A percentile compares a stretch with the other conserved stretches of the same genome.
Conservation (phyloP, 768 basidiomycete species). For the Lactarius evosmus region DNA sequence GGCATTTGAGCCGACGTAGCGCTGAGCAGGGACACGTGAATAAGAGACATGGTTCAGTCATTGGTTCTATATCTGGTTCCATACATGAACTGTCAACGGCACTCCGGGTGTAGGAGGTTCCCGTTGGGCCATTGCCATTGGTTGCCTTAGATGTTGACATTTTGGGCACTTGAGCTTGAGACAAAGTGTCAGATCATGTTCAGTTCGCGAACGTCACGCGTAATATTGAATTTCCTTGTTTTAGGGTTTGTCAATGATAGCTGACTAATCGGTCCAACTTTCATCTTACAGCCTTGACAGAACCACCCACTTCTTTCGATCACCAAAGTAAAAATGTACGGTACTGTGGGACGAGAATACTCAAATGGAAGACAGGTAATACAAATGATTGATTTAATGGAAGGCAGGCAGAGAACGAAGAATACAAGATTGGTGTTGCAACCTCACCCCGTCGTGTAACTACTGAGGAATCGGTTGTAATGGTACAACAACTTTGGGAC, state of each 20-base stretch:
- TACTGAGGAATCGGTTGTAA: conserved; percentile 1
- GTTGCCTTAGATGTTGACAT: too few species aligned
- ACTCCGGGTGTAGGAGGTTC: not conserved
- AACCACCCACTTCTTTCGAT: too few species aligned
- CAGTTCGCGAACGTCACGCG: too few species aligned
- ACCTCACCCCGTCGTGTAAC: not conserved
- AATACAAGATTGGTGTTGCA: not conserved
- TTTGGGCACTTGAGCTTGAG: too few species aligned
- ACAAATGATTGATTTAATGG: not conserved
- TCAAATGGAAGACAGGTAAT: not conserved
- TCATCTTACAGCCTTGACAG: too few species aligned
- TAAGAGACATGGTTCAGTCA: too few species aligned
- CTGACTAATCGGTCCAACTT: too few species aligned
- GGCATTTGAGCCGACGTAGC: not conserved
- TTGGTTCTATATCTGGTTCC: not conserved
- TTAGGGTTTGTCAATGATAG: too few species aligned
- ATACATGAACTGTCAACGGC: not conserved
- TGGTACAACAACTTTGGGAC: not conserved
- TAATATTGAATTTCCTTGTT: too few species aligned
- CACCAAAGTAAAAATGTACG: too few species aligned
- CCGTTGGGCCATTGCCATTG: too few species aligned
- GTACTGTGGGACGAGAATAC: not conserved
- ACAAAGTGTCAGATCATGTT: too few species aligned
- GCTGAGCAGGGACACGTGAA: not conserved
- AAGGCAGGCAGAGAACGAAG: not conserved